A percentile compares a stretch with the other conserved stretches of the same genome.
Evolutionary conservation across 306 rosid genomes (phyloP).

Genomic region (Corylus americana): DNA sequence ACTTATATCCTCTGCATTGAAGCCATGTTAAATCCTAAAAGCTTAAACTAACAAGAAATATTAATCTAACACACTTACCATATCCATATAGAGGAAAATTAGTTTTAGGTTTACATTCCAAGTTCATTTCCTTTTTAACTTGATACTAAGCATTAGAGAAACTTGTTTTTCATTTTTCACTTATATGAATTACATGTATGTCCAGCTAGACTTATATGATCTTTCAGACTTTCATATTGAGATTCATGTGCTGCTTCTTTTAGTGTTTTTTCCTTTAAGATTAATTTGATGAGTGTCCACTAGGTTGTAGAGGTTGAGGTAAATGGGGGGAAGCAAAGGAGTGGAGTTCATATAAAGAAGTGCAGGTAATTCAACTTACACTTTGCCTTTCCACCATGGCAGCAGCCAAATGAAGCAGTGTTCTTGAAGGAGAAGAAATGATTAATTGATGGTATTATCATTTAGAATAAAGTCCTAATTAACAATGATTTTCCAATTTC

Average conservation of each 20-base stretch:
- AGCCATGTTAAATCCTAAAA: too few species aligned
- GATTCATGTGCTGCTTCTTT: neutral
- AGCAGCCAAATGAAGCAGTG: neutral
- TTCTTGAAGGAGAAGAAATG: neutral
- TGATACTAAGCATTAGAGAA: neutral
- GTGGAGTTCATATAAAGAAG: constrained; percentile 90
- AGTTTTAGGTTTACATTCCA: neutral
- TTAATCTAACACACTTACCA: too few species aligned
- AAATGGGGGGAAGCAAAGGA: constrained; percentile 79
- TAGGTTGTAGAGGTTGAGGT: constrained; percentile 94
- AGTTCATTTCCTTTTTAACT: neutral
- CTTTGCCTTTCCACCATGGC: neutral
- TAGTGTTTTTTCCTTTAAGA: constrained; percentile 24
- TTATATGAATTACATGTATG: neutral
- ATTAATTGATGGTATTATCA: neutral
- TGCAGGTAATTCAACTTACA: constrained; percentile 60
- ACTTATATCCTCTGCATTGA: too few species aligned
- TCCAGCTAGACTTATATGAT: neutral
- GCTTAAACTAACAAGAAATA: too few species aligned
- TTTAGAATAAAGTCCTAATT: neutral
- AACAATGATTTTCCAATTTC: neutral
- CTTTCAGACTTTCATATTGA: neutral
- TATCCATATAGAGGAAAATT: too few species aligned
- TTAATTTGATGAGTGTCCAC: constrained; percentile 25
- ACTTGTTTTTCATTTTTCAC: neutral